Evolutionary conservation across 768 basidiomycete species (phyloP).

Genomic region (Termitomyces sp.): DNA sequence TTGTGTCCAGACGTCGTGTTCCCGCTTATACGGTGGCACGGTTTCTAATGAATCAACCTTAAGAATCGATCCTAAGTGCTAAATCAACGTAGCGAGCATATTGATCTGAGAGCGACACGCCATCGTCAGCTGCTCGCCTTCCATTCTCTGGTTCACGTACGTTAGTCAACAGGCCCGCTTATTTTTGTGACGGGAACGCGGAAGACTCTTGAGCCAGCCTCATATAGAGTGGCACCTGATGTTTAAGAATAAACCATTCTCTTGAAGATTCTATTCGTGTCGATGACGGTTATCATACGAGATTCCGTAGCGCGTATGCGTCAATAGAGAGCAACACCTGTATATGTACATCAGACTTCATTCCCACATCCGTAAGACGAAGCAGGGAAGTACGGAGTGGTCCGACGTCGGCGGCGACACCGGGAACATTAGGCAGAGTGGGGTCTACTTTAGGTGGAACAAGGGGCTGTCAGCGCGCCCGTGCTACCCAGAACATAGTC

Average conservation of each 20-base stretch:
- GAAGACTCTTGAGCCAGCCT: no score
- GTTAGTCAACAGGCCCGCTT: background rate
- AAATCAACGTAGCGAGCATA: background rate
- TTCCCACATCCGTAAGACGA: background rate
- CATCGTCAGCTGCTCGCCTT: background rate
- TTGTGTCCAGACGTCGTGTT: conserved; percentile 1
- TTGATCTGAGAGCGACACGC: background rate
- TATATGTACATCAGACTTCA: background rate
- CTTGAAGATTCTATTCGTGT: no score
- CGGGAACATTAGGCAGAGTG: background rate
- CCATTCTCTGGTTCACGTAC: background rate
- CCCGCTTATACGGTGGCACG: background rate
- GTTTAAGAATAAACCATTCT: no score
- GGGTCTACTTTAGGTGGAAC: background rate
- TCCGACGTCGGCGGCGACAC: conserved; percentile 4
- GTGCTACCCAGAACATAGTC: conserved; percentile 6
- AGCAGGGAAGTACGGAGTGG: background rate
- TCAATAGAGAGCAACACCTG: background rate
- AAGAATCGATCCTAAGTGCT: background rate
- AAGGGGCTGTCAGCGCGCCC: conserved; percentile 5
- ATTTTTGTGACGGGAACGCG: background rate
- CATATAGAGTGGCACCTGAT: no score
- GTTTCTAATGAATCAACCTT: background rate
- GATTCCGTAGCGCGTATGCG: background rate
- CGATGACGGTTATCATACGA: background rate